These are phyloP conservation scores for Verticillium klebahnii DNA, from an alignment of 2,329 filamentous ascomycete genomes.

Conservation along the genomic window DNA sequence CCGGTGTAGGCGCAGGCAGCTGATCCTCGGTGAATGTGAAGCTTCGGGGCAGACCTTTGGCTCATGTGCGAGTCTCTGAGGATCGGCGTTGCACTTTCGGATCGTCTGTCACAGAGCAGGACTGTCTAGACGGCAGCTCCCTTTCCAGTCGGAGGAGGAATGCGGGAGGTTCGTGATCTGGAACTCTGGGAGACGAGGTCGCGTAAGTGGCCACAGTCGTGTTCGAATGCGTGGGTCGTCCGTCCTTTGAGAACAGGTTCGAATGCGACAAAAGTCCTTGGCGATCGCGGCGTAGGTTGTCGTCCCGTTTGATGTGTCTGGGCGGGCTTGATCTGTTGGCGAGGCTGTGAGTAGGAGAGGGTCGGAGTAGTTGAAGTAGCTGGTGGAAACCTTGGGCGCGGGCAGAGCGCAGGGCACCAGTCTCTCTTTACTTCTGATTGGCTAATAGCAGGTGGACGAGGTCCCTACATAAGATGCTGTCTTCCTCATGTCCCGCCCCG, in stretches of 20 bases:
- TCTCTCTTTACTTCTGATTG: neutral
- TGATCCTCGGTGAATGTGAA: neutral
- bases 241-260: neutral
- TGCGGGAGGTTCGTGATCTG: neutral
- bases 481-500: too few relatives aligned
- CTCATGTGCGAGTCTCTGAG: neutral
- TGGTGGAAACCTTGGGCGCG: neutral
- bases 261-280: neutral
- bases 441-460: neutral
- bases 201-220: neutral
- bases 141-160: neutral
- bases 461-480: too few relatives aligned
- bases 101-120: neutral
- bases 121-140: neutral
- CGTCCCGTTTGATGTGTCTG: neutral
- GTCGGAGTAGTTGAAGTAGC: neutral
- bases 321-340: neutral
- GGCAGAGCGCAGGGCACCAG: neutral
- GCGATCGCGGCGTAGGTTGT: neutral
- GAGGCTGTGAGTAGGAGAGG: neutral
- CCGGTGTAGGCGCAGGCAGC: neutral
- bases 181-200: neutral
- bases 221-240: neutral
- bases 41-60: neutral
- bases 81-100: neutral